phyloP scores from a whole-genome alignment of 148 eudicot genomes.

The Rhododendron vialii region DNA sequence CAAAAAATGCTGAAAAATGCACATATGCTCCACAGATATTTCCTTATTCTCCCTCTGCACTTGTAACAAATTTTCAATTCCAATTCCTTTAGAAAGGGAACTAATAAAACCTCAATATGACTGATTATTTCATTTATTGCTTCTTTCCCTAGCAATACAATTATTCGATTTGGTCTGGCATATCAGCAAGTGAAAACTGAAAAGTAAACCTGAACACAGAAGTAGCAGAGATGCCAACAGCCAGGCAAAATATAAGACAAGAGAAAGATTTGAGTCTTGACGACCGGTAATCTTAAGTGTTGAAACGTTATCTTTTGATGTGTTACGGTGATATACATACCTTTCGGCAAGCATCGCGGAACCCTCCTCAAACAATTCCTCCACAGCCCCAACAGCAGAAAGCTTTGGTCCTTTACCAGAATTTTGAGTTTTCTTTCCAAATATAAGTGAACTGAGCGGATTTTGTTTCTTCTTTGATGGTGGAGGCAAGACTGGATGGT shows the following conservation, averaged over 20 bases:
- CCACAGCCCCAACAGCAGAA: conserved; percentile 88
- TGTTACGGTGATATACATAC: conserved; percentile 36
- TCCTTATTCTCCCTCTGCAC: neutral
- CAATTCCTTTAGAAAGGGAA: neutral
- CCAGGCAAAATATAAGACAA: neutral
- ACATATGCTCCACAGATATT: neutral
- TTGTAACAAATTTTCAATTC: neutral
- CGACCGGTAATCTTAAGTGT: neutral
- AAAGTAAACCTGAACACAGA: neutral
- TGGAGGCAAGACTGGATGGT: conserved; percentile 55
- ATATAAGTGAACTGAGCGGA: conserved; percentile 50
- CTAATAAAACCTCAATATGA: neutral
- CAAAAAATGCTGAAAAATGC: neutral
- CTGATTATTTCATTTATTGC: neutral
- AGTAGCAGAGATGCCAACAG: neutral
- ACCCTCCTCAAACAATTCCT: conserved; percentile 98
- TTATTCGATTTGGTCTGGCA: neutral
- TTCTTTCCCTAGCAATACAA: neutral
- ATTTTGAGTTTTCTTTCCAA: conserved; percentile 60
- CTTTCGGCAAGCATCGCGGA: conserved; percentile 98
- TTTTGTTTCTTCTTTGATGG: conserved; percentile 57
- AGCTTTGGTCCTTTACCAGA: conserved; percentile 57
- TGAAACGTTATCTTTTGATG: neutral
- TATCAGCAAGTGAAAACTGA: neutral
- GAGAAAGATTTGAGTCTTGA: neutral